Base-by-base conservation (phyloP, 352 stramenopile species). In the Elongisporangium prolatum region DNA sequence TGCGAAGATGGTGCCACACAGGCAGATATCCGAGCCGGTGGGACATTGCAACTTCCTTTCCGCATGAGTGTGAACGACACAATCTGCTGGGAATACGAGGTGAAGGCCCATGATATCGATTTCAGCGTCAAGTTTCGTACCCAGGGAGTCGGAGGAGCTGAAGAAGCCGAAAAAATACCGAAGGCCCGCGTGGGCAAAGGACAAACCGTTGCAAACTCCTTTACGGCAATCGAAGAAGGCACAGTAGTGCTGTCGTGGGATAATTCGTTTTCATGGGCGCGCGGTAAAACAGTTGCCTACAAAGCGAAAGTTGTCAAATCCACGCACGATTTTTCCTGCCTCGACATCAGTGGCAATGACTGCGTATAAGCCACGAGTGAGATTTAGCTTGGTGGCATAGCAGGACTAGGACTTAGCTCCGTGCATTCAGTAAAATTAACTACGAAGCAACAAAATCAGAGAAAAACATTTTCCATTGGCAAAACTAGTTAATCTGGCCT, bases 251-350 rank as follows among this genome's bases (percentile, higher is more conserved):
- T 92, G 10, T 81, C 68, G 14, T 92, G 80, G 80, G 80, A 90
- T 61, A 89, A 92, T 44, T 72, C 69, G 40, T 90, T 75, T 56
- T 88, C 77, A 22, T 91, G 82, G 82, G 72, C 79, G 17, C 77
- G 82, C 9, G 68, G 68, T 52, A 91, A 91, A 58, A 82, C 61
- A 2, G 64, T 91, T 10, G 80, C 80, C 37, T 90, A 92, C 74
- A 92, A 90, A 57, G 77, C 80, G 52, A 88, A 86, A 53, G 80
- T 91, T 47, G 77, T 88, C n/a, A 88, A 88, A 66, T 73, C 77
- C 6, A 86, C 74, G 48, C 76, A 91, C 64, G 82, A 89, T 60
- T 88, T 88, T 56, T 86, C 73, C 11, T 86, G 68, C 18, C 66
- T 91, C 21, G 82, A 91, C 57, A 89, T 86, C 52, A 88, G 79